phyloP scores from a whole-genome alignment of 23 red algal genomes.

The Agarophyton chilense region DNA sequence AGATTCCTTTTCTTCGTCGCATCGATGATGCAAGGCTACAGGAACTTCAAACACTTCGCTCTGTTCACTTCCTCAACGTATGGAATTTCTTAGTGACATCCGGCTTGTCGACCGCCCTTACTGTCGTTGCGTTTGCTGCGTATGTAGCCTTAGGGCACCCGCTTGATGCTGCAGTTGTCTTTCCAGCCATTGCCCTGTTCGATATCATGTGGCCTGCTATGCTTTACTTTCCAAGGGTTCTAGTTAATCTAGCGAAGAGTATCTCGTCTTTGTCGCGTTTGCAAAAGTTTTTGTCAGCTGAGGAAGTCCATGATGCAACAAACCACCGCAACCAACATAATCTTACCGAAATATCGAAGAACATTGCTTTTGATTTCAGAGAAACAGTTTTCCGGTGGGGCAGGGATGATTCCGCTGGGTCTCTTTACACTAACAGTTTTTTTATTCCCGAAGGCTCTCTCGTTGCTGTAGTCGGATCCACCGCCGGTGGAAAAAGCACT shows the following conservation, averaged over 20 bases:
- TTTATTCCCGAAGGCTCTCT: slow-evolving; percentile 69
- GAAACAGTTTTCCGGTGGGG: slow-evolving; percentile 1
- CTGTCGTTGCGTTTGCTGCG: slow-evolving; percentile 57
- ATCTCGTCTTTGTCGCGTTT: slow-evolving; percentile 57
- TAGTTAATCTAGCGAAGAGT: slow-evolving; percentile 58
- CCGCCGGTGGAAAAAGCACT: slow-evolving; percentile 86
- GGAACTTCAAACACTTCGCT: slow-evolving; percentile 38
- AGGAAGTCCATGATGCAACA: background rate
- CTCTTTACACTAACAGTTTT: slow-evolving; percentile 56
- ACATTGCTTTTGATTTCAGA: background rate
- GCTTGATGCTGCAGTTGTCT: slow-evolving; percentile 64
- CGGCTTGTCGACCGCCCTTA: slow-evolving; percentile 47
- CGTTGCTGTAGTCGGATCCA: slow-evolving; percentile 69
- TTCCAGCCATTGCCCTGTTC: slow-evolving; percentile 89
- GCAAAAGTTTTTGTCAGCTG: slow-evolving; percentile 58
- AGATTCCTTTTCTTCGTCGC: slow-evolving; percentile 54
- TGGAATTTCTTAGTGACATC: slow-evolving; percentile 37
- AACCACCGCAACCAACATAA: background rate
- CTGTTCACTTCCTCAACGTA: background rate
- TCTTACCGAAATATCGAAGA: background rate
- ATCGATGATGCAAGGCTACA: slow-evolving; percentile 14
- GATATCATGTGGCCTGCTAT: slow-evolving; percentile 89
- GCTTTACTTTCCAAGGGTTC: slow-evolving; percentile 74
- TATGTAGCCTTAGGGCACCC: slow-evolving; percentile 53
- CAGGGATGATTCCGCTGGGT: background rate